Percentiles rank a stretch among this genome's conserved stretches.
Evolutionary conservation across 495 filamentous ascomycete genomes (phyloP).

Genomic region (Aspergillus kassunensis): DNA sequence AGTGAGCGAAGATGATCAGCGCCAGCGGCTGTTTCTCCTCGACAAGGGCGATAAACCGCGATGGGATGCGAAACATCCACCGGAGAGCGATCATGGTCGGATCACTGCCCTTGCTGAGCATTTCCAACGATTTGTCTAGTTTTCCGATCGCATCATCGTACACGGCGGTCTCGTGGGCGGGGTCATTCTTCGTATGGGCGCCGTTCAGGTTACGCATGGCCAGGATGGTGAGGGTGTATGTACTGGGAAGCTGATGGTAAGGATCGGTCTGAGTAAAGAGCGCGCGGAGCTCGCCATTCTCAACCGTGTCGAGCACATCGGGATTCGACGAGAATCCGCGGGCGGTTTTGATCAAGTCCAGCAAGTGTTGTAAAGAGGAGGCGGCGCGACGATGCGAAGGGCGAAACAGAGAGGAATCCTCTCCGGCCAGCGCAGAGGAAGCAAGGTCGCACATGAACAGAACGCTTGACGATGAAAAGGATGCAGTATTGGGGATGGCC

Average conservation of each 20-base stretch:
- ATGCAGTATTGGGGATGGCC: background rate
- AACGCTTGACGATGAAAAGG: background rate
- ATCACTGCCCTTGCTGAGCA: conserved; percentile 4
- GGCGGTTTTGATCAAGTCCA: background rate
- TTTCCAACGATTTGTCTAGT: background rate
- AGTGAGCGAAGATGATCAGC: conserved; percentile 1
- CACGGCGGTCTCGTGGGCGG: background rate
- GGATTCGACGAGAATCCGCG: background rate
- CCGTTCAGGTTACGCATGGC: background rate
- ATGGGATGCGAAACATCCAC: conserved; percentile 5
- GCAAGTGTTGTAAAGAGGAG: background rate
- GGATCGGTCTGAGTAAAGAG: conserved; percentile 1
- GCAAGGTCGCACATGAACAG: background rate
- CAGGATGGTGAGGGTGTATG: background rate
- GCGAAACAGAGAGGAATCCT: background rate
- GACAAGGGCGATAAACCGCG: background rate
- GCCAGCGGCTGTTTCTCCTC: background rate
- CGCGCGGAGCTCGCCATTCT: background rate
- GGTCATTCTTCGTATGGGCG: background rate
- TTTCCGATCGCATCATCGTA: conserved; percentile 1
- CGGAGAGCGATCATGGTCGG: conserved; percentile 2
- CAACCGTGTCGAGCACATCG: background rate
- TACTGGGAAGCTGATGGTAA: conserved; percentile 3
- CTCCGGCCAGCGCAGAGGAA: conserved; percentile 2
- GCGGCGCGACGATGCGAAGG: background rate